phyloP scores from a whole-genome alignment of 257 asterid genomes.

The Jasminum sambac region DNA sequence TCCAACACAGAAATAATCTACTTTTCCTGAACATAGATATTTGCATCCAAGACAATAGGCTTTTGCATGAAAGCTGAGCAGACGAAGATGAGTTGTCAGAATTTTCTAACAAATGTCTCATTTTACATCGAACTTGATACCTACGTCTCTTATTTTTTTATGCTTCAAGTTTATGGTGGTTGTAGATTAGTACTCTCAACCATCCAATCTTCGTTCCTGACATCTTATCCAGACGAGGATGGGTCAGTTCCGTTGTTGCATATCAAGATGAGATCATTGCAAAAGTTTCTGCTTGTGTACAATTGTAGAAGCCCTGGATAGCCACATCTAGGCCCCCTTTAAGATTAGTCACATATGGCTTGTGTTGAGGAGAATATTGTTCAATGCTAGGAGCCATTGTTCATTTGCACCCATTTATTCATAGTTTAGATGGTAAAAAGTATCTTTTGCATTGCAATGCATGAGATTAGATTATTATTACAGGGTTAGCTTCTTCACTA shows the following conservation, averaged over 20 bases:
- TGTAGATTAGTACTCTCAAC: neutral
- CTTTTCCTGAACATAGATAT: neutral
- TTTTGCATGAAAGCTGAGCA: neutral
- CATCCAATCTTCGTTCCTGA: neutral
- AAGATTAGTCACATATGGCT: neutral
- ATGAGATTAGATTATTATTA: too few species aligned
- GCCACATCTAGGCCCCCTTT: neutral
- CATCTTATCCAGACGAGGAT: neutral
- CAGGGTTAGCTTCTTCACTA: neutral
- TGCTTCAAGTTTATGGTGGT: neutral
- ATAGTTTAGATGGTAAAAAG: too few species aligned
- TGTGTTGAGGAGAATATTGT: neutral
- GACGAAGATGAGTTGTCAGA: neutral
- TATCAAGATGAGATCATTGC: neutral
- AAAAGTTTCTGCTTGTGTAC: neutral
- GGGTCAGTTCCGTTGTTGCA: neutral
- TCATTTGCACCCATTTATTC: too few species aligned
- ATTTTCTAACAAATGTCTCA: neutral
- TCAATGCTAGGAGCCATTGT: too few species aligned
- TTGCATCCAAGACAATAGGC: neutral
- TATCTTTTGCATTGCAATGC: too few species aligned
- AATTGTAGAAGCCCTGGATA: neutral
- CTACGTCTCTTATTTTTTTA: neutral
- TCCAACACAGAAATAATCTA: neutral
- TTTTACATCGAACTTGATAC: neutral